These are phyloP conservation scores for Naegleria lovaniensis DNA, from an alignment of 208 protist genomes.

Conservation along the genomic window DNA sequence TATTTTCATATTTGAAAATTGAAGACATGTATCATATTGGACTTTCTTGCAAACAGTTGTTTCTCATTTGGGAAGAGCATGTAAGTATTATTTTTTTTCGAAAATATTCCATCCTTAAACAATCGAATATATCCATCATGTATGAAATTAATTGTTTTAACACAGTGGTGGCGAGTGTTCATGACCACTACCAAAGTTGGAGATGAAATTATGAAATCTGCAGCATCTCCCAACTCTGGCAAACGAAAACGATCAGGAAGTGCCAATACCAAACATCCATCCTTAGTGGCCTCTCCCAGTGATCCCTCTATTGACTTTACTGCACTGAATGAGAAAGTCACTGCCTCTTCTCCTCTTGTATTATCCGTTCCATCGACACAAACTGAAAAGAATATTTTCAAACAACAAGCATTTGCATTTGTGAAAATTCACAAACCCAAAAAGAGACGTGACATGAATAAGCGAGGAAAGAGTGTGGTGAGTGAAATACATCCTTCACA, in stretches of 20 bases:
- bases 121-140: too few species aligned
- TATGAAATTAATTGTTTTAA: not conserved
- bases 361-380: not conserved
- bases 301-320: not conserved
- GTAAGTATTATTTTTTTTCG: not conserved
- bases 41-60: not conserved
- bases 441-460: not conserved
- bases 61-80: not conserved
- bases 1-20: not conserved
- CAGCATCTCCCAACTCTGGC: not conserved
- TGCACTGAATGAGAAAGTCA: not conserved
- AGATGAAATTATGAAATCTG: not conserved
- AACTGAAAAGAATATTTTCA: not conserved
- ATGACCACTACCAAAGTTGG: not conserved
- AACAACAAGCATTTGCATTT: not conserved
- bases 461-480: not conserved
- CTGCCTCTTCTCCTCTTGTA: not conserved
- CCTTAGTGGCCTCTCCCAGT: not conserved
- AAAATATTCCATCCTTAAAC: not conserved
- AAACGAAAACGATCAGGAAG: not conserved
- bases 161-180: not conserved
- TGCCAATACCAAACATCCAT: not conserved
- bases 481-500: not conserved
- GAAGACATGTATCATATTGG: not conserved
- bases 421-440: not conserved